Evolutionary conservation across 2,329 filamentous ascomycete genomes (phyloP), one percentile per base, ranked within the genome.

Genomic region (Aurifilum marmelostoma): DNA sequence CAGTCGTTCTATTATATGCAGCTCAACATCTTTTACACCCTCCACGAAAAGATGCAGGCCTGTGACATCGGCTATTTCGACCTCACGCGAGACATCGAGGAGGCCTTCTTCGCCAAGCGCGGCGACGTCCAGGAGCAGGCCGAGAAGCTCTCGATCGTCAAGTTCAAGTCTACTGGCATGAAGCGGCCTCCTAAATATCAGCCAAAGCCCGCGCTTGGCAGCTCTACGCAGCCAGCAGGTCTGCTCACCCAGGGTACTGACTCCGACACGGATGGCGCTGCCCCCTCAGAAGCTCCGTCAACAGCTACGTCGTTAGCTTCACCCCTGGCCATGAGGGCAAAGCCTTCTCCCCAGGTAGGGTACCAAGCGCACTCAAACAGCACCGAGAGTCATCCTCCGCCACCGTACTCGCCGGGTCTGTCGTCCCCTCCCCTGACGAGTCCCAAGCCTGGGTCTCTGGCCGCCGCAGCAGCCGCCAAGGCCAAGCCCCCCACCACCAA

Each of bases 1-100:
- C 96, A 98, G 79, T 97, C 93, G 12, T 99, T 99, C 83, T 99
- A 99, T 83, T 99, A 98, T 84, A 99, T 99, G 96, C 96, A 99
- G 81, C 88, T 99, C 73, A 99, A 99, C 80, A 93, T 99, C 73
- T 99, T 98, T 80, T 99, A 99, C 81, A 99, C 96, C 0, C 85
- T 99, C 66, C 96, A 99, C 79, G 95, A 98, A 81, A 93, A 91
- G 81, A 99, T 99, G 96, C 96, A 99, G 82, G 89, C 87, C 73
- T 94, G 97, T 79, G 94, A 98, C 77, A 99, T 99, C 77, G 94
- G 94, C 71, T 99, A 99, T 82, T 99, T 99, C 80, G 92, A 99
- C 79, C 87, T 99, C 65, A 92, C 92, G 1, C 86, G 92, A 41
- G 94, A 97, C 76, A 91, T 99, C 58, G 93, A 97, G 79, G 95